These are phyloP conservation scores for Pyrrhoderma noxium DNA, from an alignment of 1,284 basidiomycete species.

Conservation along the genomic window DNA sequence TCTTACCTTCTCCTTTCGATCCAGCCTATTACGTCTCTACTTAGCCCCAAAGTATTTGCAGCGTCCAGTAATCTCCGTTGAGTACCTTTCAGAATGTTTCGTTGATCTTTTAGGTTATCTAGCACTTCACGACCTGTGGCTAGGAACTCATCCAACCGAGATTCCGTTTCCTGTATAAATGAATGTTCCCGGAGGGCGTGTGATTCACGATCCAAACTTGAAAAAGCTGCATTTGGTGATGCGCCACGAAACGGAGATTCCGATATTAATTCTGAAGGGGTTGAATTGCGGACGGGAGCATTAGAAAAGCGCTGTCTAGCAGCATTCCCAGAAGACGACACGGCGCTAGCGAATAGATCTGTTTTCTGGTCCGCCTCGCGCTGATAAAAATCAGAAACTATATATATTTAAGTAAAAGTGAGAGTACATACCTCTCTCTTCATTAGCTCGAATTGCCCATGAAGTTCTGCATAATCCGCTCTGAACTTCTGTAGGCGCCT, in stretches of 20 bases:
- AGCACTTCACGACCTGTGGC: slow-evolving; percentile 85
- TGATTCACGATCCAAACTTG: slow-evolving; percentile 52
- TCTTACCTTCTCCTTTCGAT: slow-evolving; percentile 84
- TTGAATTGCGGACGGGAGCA: slow-evolving; percentile 45
- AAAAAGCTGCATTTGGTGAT: slow-evolving; percentile 32
- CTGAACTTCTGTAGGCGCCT: slow-evolving; percentile 83
- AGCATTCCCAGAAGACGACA: slow-evolving; percentile 3
- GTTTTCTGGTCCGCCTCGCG: slow-evolving; percentile 47
- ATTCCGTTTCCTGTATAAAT: slow-evolving; percentile 77
- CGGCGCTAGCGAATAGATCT: slow-evolving; percentile 40
- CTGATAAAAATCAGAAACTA: slow-evolving; percentile 30
- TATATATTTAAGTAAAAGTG: slow-evolving; percentile 2
- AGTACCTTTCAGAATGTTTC: slow-evolving; percentile 88
- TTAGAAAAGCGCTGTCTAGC: slow-evolving; percentile 16
- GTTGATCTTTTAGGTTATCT: slow-evolving; percentile 86
- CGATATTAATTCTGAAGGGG: slow-evolving; percentile 49
- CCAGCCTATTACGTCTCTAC: slow-evolving; percentile 90
- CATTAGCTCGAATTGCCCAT: slow-evolving; percentile 60
- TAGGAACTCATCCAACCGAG: slow-evolving; percentile 80
- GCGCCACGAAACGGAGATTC: slow-evolving; percentile 70
- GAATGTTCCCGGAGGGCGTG: slow-evolving; percentile 81
- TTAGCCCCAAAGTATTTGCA: slow-evolving; percentile 88
- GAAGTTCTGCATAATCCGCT: slow-evolving; percentile 64
- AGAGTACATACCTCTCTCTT: slow-evolving; percentile 42
- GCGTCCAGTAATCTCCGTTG: slow-evolving; percentile 76